Evolutionary conservation across 495 filamentous ascomycete genomes (phyloP), one percentile per base, ranked within the genome.

Genomic region (Penicillium ochrochloron): DNA sequence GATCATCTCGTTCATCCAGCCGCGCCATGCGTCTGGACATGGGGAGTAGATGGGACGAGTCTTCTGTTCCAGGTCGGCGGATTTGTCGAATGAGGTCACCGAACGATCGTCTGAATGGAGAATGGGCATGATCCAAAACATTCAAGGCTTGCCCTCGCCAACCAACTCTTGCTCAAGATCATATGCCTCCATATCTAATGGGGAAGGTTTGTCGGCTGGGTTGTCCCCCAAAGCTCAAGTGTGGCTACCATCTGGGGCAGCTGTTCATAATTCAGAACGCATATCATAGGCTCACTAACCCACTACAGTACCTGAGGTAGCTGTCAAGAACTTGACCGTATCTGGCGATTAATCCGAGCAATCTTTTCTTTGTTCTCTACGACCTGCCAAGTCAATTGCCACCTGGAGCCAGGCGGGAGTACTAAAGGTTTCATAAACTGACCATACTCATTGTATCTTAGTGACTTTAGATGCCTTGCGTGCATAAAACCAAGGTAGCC

Each of bases 341-440:
- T 57, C 58, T 12, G 59, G 63, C 19, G 53, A 57, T 37, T 33
- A 12, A 61, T 42, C 52, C 63, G 58, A 65, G 6, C 31, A 34
- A 17, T n/a, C 6, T 29, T 29, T 29, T 6, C 2, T 17, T 52
- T 52, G 46, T 52, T 31, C 25, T 52, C 25, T 31, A 23, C 42
- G 21, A 11, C 27, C 48, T 52, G 12, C 15, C 25, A 31, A 25
- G 29, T 27, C 7, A 52, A 31, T 31, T 12, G 15, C 14, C 12
- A 31, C 25, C 5, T 5, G 25, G 12, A 6, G 23, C 25, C 4
- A 29, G 4, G 10, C 2, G 23, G 48, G 25, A 31, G 48, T 25
- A 31, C 8, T 14, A 31, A 10, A 52, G 3, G n/a, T 23, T 52
- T 52, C 12, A 41, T n/a, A 52, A 21, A 25, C 14, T 31, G 15